Base-by-base conservation (phyloP, 1,139 yeast species). In the Saccharomyces hybrid region DNA sequence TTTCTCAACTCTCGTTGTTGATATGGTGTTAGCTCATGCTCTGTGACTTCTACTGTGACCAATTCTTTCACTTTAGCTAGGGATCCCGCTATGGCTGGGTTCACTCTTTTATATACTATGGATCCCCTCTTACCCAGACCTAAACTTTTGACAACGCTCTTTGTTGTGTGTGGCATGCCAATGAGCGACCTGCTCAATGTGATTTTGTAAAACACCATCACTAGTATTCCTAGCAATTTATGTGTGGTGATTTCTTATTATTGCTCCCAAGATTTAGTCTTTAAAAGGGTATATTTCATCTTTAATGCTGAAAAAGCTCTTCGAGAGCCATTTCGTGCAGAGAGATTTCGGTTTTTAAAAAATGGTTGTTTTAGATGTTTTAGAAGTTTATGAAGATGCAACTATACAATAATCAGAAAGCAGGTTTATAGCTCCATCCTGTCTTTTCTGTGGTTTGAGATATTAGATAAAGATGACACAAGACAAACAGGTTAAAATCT, bases 1-100 rank as follows among this genome's bases (percentile, higher is more conserved):
- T 80, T 84, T 71, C 91, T 79, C 48, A 75, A 76, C n/a, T 65
- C 66, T 54, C 84, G 76, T 66, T 83, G 75, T 63, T 85, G 75
- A n/a, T 71, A 68, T 51, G 74, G 77, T 1, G 81, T 70, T 63
- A 80, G 71, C 27, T 70, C 71, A 42, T 76, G 72, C 49, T 83
- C 83, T 7, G 86, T 84, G 47, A 90, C 75, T 62, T 90, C 95
- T 32, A 93, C 95, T 55, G 80, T 80, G n/a, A 93, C 93, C 55
- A 93, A 76, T 70, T 93, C 98, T 71, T 93, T 93, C 54, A 93
- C 88, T 57, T 80, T 77, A 50, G 89, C 81, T 56, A 93, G 78
- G 73, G 85, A 84, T 67, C 96, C 96, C 5, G 98, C 97, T 55
- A 86, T 80, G 44, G 85, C 80, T 23, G 95, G 90, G 25, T 85